Percentiles rank a stretch among this genome's conserved stretches.
phyloP scores from a whole-genome alignment of 1,284 basidiomycete species.

The Boletellus deceptivus region DNA sequence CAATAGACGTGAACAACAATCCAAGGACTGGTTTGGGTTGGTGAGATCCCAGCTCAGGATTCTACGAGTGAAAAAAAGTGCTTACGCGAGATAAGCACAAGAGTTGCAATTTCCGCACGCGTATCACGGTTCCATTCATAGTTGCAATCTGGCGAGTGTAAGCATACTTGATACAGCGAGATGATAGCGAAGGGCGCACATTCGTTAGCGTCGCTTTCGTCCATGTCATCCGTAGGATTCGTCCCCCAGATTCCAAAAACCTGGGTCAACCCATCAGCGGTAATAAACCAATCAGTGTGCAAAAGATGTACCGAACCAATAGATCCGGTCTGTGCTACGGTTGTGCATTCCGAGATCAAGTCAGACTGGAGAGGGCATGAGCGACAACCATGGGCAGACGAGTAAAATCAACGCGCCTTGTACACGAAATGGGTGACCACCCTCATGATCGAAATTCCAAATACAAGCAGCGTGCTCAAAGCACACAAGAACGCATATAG shows the following conservation, averaged over 20 bases:
- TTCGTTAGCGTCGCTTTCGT: constrained; percentile 8
- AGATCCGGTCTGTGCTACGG: constrained; percentile 17
- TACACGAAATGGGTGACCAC: constrained; percentile 64
- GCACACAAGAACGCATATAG: constrained; percentile 56
- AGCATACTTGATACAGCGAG: constrained; percentile 1
- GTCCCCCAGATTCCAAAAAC: constrained; percentile 32
- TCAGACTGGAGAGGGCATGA: constrained; percentile 32
- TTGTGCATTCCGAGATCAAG: constrained; percentile 25
- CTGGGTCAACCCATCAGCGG: constrained; percentile 17
- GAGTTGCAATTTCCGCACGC: constrained; percentile 26
- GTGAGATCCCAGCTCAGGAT: not conserved
- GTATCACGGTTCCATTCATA: constrained; percentile 28
- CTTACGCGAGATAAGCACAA: constrained; percentile 28
- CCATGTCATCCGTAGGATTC: constrained; percentile 8
- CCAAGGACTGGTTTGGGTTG: constrained; percentile 42
- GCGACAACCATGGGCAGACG: not conserved
- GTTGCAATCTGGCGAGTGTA: constrained; percentile 37
- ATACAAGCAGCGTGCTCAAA: constrained; percentile 49
- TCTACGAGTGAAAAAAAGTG: not conserved
- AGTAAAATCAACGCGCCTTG: constrained; percentile 46
- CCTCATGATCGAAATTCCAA: constrained; percentile 54
- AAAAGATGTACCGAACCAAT: constrained; percentile 18
- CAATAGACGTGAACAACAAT: constrained; percentile 56
- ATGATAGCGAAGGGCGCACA: constrained; percentile 18
- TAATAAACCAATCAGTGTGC: not conserved